phyloP scores from a whole-genome alignment of 2,329 filamentous ascomycete species.

The Alternaria arbusti region DNA sequence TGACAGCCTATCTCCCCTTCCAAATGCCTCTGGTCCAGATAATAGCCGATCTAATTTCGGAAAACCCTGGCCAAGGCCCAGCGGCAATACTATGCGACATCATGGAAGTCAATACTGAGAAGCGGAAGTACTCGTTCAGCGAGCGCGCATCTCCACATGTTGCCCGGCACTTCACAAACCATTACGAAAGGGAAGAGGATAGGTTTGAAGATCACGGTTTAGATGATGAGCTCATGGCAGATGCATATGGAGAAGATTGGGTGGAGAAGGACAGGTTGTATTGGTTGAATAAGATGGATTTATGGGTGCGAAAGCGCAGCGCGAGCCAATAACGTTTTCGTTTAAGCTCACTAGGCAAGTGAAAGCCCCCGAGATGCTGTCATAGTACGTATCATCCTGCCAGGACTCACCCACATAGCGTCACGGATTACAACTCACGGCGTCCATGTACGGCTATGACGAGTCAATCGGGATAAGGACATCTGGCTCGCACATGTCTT shows the following conservation, averaged over 20 bases:
- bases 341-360: not conserved
- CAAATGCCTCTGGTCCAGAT: slow-evolving; percentile 25
- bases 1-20: slow-evolving; percentile 16
- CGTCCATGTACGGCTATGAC: no score
- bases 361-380: no score
- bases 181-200: not conserved
- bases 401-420: no score
- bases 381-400: no score
- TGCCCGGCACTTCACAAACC: not conserved
- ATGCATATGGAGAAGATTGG: not conserved
- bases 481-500: not conserved
- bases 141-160: not conserved
- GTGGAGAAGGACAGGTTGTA: not conserved
- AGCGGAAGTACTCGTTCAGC: not conserved
- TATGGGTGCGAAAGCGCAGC: slow-evolving; percentile 1
- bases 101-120: not conserved
- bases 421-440: no score
- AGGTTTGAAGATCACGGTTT: not conserved
- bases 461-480: no score
- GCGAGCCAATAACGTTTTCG: no score
- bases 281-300: not conserved
- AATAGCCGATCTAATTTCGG: slow-evolving; percentile 13
- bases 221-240: not conserved
- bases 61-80: not conserved
- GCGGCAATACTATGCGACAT: slow-evolving; percentile 6